Conservation (phyloP, 2,329 filamentous ascomycete species). For the Ophiostoma australiae region DNA sequence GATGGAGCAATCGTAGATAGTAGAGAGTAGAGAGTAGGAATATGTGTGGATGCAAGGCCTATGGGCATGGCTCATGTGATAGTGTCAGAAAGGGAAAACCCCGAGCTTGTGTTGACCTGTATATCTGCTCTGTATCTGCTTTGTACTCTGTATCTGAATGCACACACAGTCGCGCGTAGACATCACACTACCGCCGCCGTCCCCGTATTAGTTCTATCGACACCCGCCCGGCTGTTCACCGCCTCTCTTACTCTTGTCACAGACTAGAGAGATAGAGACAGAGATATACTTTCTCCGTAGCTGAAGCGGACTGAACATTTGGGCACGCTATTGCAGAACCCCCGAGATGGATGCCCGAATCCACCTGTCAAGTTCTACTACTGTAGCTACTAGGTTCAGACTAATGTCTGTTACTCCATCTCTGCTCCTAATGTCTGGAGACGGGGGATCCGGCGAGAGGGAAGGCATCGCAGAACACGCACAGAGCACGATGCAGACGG, state of each 20-base stretch:
- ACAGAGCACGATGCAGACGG: not conserved
- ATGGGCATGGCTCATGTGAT: constrained; percentile 4
- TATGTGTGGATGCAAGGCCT: not conserved
- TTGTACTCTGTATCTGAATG: too few species aligned
- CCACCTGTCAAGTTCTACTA: not conserved
- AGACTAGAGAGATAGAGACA: not conserved
- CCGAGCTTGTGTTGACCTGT: not conserved
- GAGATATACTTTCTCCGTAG: not conserved
- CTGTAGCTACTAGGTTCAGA: too few species aligned
- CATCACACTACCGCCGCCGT: not conserved
- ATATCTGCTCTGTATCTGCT: not conserved
- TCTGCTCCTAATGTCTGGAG: too few species aligned
- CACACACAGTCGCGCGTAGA: too few species aligned
- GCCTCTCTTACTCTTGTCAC: not conserved
- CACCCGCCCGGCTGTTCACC: not conserved
- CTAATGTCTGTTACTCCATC: too few species aligned
- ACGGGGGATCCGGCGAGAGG: too few species aligned
- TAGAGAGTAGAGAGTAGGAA: not conserved
- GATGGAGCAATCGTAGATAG: not conserved
- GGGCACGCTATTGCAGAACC: not conserved
- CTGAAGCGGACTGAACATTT: constrained; percentile 2
- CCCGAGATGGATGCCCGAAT: not conserved
- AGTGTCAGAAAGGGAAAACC: not conserved
- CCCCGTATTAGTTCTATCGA: not conserved
- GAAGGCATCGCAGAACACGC: not conserved